Base-by-base conservation (phyloP, 1,139 yeast species). In the Magnusiomyces suaveolens region DNA sequence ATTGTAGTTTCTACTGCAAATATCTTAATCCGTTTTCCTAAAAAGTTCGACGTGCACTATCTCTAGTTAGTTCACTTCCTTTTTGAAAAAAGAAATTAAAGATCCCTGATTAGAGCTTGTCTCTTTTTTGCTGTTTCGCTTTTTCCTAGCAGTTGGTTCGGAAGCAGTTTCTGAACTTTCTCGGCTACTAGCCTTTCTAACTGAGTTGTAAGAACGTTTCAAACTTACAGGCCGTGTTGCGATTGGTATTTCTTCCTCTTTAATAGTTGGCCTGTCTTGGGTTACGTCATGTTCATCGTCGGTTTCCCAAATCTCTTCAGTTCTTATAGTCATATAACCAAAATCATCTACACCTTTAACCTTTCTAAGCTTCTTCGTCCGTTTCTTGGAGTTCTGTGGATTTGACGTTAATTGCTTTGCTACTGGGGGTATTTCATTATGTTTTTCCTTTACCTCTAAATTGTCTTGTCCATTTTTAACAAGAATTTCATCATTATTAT, bases 1-100 rank as follows among this genome's bases (percentile, higher is more conserved):
- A n/a, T n/a, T n/a, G n/a, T n/a, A n/a, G n/a, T n/a, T n/a, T n/a
- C n/a, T n/a, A n/a, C n/a, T n/a, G n/a, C n/a, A n/a, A n/a, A n/a
- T n/a, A n/a, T n/a, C n/a, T n/a, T n/a, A n/a, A n/a, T n/a, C n/a
- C n/a, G n/a, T n/a, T n/a, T n/a, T n/a, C n/a, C n/a, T n/a, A n/a
- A n/a, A n/a, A n/a, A n/a, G n/a, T n/a, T n/a, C n/a, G n/a, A n/a
- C n/a, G n/a, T n/a, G n/a, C n/a, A n/a, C n/a, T n/a, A n/a, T n/a
- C n/a, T n/a, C n/a, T n/a, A n/a, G n/a, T n/a, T n/a, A n/a, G n/a
- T n/a, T n/a, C n/a, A n/a, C n/a, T n/a, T n/a, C n/a, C n/a, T 43
- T 43, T 24, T 47, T 47, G 25, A 47, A 47, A 33, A 47, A 47
- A 3, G 50, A 47, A 41, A 47, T 47, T 12, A 47, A 24, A 8